These are phyloP conservation scores for Incumbomyces lentus DNA, from an alignment of 2,329 filamentous ascomycete genomes.

Conservation along the genomic window DNA sequence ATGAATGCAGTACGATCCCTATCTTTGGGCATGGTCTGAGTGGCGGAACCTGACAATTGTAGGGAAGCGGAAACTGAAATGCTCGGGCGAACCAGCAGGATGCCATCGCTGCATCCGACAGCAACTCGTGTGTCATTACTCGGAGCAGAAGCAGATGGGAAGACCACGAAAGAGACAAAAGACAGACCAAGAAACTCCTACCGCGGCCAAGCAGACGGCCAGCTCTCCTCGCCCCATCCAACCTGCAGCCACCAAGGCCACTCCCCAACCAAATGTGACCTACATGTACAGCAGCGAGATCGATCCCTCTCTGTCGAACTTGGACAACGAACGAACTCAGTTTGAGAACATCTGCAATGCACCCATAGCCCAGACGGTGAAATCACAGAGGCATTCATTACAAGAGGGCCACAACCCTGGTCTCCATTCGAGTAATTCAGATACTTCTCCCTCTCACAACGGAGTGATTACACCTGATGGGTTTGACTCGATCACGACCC, in stretches of 20 bases:
- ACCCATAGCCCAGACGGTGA: slow-evolving; percentile 12
- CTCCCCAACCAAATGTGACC: not conserved
- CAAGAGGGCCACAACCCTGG: not conserved
- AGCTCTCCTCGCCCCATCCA: slow-evolving; percentile 6
- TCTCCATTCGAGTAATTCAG: slow-evolving; percentile 2
- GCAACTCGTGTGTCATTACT: slow-evolving; percentile 34
- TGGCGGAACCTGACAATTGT: slow-evolving; percentile 1
- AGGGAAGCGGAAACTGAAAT: slow-evolving; percentile 41
- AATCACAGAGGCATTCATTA: not conserved
- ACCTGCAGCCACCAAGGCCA: not conserved
- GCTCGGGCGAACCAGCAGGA: slow-evolving; percentile 34
- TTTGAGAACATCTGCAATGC: slow-evolving; percentile 18
- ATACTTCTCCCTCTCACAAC: slow-evolving; percentile 3
- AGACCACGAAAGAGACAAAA: slow-evolving; percentile 34
- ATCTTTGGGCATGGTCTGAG: slow-evolving; percentile 7
- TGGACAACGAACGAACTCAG: slow-evolving; percentile 12
- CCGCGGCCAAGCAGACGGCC: not conserved
- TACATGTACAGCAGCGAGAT: slow-evolving; percentile 2
- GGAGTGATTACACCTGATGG: slow-evolving; percentile 9
- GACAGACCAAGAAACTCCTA: slow-evolving; percentile 19
- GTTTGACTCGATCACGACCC: slow-evolving; percentile 9
- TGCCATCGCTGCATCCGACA: slow-evolving; percentile 35
- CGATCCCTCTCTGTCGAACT: slow-evolving; percentile 10
- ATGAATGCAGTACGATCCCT: slow-evolving; percentile 36
- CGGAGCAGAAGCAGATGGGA: slow-evolving; percentile 39